Evolutionary conservation across 306 rosid species (phyloP).

Genomic region (Biancaea sappan): DNA sequence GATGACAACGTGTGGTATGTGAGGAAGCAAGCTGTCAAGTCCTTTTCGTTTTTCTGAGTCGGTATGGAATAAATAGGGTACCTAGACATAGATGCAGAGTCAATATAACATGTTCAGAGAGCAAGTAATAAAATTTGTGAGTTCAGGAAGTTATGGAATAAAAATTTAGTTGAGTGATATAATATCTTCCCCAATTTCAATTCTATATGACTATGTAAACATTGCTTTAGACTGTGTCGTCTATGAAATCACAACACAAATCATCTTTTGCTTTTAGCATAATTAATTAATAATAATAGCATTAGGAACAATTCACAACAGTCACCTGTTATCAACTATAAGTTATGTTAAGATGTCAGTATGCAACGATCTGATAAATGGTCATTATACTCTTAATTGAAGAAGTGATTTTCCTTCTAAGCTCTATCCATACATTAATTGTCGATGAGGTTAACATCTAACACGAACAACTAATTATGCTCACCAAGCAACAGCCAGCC

Average conservation of each 20-base stretch:
- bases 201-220: not conserved
- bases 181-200: not conserved
- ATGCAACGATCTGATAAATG: not conserved
- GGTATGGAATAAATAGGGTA: constrained; percentile 84
- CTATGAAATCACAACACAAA: not conserved
- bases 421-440: not conserved
- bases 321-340: not conserved
- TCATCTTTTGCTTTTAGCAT: not conserved
- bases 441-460: not conserved
- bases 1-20: constrained; percentile 82
- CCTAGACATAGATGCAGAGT: constrained; percentile 39
- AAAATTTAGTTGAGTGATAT: no score
- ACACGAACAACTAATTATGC: constrained; percentile 33
- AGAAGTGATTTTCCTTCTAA: not conserved
- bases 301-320: not conserved
- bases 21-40: constrained; percentile 74
- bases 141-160: not conserved
- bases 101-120: constrained; percentile 21
- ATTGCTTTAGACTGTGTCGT: not conserved
- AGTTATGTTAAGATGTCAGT: not conserved
- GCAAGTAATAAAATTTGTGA: not conserved
- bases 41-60: constrained; percentile 56
- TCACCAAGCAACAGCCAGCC: constrained; percentile 94
- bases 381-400: constrained; percentile 1
- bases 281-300: not conserved